Base-by-base conservation (phyloP, 108 stramenopile genomes). In the Hondaea fermentalgiana region DNA sequence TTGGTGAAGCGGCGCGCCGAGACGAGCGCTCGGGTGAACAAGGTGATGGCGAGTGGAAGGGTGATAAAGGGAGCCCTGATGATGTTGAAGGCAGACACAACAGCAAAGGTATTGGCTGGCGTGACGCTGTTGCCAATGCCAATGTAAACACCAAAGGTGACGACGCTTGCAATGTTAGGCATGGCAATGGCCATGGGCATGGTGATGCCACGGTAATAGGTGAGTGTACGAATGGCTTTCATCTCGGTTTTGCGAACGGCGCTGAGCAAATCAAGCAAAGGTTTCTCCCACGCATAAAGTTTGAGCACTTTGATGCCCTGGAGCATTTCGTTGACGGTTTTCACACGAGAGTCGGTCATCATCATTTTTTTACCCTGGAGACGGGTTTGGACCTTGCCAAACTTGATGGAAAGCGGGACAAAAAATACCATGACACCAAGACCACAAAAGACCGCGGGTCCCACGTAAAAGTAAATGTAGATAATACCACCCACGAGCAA, bases 1-100 rank as follows among this genome's bases (percentile, higher is more conserved):
- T 92, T 91, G 17, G 88, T 57, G 8, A 99, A 89, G 28, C 98
- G 93, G 28, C 92, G 87, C 60, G 97, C 88, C 14, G 96, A 96
- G 17, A 99, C 95, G 6, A 35, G 16, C 5, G 98, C 98, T 88
- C 98, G 98, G 4, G 98, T 95, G 57, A 97, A 92, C 23, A 94
- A 93, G 87, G 97, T 97, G 89, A 99, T 95, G 29, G 97, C 94
- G 87, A 93, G 93, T 10, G 96, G 98, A 4, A 98, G 89, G 94
- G 97, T 96, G 72, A 97, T 93, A 35, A 99, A 94, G 4, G 99
- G 99, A 94, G 97, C 94, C 64, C 98, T 92, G 69, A 98, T 94
- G n/a, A 98, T 93, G 76, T 98, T 96, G 90, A 99, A 99, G 16
- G 98, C 91, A 2, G 98, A 95, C 44, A 99, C 88, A 4, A 98